Evolutionary conservation across 306 rosid genomes (phyloP).

Genomic region (Alnus rubra): DNA sequence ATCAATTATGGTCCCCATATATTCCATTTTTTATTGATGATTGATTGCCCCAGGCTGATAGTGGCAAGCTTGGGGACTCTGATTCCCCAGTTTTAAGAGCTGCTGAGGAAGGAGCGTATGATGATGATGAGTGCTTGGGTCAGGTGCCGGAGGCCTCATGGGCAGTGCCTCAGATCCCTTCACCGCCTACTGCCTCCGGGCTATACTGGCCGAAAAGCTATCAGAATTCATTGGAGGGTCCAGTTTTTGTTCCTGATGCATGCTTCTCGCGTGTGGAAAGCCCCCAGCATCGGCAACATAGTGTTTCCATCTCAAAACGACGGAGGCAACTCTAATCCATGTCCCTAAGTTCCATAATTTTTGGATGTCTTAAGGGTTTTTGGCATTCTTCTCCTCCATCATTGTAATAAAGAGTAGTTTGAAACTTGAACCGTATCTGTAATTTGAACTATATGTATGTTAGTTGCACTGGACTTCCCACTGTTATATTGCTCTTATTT

Average conservation of each 20-base stretch:
- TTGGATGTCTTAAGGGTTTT: slow-evolving; percentile 11
- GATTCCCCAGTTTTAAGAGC: slow-evolving; percentile 61
- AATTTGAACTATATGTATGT: not conserved
- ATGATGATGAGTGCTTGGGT: slow-evolving; percentile 51
- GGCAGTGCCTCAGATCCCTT: slow-evolving; percentile 81
- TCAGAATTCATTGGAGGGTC: slow-evolving; percentile 38
- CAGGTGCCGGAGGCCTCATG: slow-evolving; percentile 66
- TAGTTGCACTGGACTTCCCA: not conserved
- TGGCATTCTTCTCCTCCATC: not conserved
- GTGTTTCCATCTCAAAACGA: slow-evolving; percentile 34
- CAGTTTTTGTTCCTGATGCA: slow-evolving; percentile 69
- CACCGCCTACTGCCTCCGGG: slow-evolving; percentile 93
- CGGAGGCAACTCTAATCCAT: slow-evolving; percentile 43
- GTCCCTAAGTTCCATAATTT: slow-evolving; percentile 9
- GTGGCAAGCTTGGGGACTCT: slow-evolving; percentile 70
- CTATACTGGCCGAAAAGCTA: slow-evolving; percentile 68
- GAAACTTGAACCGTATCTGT: not conserved
- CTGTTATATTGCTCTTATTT: not conserved
- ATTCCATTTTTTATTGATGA: slow-evolving; percentile 29
- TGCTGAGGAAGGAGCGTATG: slow-evolving; percentile 49
- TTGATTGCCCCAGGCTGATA: slow-evolving; percentile 55
- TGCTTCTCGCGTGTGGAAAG: slow-evolving; percentile 39
- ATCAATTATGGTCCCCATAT: not conserved
- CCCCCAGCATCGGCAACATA: slow-evolving; percentile 26
- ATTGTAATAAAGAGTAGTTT: not conserved